A percentile compares a stretch with the other conserved stretches of the same genome.
These are phyloP conservation scores for Macrophomina pseudophaseolina DNA, from an alignment of 2,329 filamentous ascomycete species.

Conservation along the genomic window DNA sequence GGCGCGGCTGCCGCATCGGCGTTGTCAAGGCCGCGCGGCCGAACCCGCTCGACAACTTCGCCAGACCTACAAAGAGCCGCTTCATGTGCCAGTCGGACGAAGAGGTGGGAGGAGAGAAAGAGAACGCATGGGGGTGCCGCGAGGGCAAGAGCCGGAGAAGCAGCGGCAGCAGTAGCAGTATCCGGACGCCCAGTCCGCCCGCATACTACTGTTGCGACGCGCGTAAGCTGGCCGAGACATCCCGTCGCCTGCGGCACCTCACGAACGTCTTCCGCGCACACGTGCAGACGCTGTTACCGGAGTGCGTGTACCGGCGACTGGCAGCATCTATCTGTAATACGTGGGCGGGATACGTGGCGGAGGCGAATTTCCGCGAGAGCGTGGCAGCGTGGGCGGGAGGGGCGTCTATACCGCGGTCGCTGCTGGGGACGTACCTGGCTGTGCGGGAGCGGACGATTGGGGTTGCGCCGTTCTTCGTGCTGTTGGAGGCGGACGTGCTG, in stretches of 20 bases:
- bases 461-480: background rate
- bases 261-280: background rate
- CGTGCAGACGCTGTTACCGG: background rate
- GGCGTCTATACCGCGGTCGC: background rate
- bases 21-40: constrained; percentile 3
- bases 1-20: constrained; percentile 2
- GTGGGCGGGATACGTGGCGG: constrained; percentile 3
- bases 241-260: background rate
- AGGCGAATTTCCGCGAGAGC: background rate
- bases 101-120: background rate
- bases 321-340: constrained; percentile 1
- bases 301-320: constrained; percentile 6
- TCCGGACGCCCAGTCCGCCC: background rate
- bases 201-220: background rate
- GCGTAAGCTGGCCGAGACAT: background rate
- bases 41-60: background rate
- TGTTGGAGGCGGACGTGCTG: constrained; percentile 2
- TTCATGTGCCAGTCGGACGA: background rate
- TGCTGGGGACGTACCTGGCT: background rate
- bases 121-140: background rate
- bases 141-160: background rate
- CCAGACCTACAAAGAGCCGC: background rate
- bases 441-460: constrained; percentile 8
- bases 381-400: background rate
- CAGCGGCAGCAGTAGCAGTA: background rate